Base-by-base conservation (phyloP, 352 stramenopile genomes). In the Phytophthora nicotianae region DNA sequence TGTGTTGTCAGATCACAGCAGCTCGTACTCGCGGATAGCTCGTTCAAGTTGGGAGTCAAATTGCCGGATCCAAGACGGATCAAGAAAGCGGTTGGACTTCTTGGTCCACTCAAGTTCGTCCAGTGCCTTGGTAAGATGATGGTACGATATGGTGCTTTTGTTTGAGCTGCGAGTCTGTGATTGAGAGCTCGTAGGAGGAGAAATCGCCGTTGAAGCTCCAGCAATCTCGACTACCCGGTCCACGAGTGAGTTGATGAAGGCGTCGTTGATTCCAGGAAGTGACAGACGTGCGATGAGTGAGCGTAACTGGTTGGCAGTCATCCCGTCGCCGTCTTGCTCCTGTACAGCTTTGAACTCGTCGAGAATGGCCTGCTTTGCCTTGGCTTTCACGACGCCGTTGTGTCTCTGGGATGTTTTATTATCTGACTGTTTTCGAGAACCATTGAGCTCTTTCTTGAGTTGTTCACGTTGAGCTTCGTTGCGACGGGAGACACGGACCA, bases 11-110 rank as follows among this genome's bases (percentile, higher is more conserved):
- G 8, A 27, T 70, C 54, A 92, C 29, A 93, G 62, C 41, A 91
- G 54, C 38, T 91, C 81, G 46, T 87, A 91, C 37, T 91, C 85
- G 11, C 83, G 82, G 27, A 77, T 70, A 1, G 83, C 81, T 19
- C 79, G 75, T 42, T 95, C 85, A 46, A 95, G 66, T 42, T 95
- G 87, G 43, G 79, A 81, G 57, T 95, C 84, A 46, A 93, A 95
- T 52, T 93, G 87, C 13, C 69, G 61, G 23, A 95, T 68, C 87
- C 83, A 95, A 35, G 79, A 87, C 37, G 79, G 80, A 40, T 93
- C 81, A 4, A 95, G 68, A 40, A 94, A 95, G 10, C 80, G 80
- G 43, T 95, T 95, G 2, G 83, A 58, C 41, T 85, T 87, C 58
- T 83, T 90, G 40, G 63, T 62, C 77, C 72, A 89, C 35, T 89